A percentile compares a stretch with the other conserved stretches of the same genome.
phyloP scores from a whole-genome alignment of 805 yeast genomes.

The Geotrichum ghanense region DNA sequence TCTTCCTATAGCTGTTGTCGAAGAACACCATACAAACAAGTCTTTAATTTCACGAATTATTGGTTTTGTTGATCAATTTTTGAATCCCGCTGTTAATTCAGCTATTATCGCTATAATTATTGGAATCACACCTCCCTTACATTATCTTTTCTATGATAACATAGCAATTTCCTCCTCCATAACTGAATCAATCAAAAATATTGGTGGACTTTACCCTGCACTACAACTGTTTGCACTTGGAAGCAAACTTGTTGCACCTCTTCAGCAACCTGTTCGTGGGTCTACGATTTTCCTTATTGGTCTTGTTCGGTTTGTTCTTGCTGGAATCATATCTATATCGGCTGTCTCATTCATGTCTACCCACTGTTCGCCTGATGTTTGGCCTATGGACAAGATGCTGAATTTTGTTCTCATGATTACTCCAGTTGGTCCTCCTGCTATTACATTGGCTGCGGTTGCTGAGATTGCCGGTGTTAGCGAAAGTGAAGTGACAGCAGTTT shows the following conservation, averaged over 20 bases:
- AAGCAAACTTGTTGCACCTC: slow-evolving; percentile 10
- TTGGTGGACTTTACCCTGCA: slow-evolving; percentile 16
- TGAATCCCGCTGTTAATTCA: slow-evolving; percentile 14
- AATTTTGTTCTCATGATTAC: slow-evolving; percentile 14
- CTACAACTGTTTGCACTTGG: slow-evolving; percentile 15
- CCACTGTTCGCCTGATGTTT: slow-evolving; percentile 6
- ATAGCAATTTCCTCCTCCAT: slow-evolving; percentile 9
- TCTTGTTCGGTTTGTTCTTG: slow-evolving; percentile 8
- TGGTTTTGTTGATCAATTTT: slow-evolving; percentile 2
- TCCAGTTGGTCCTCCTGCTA: slow-evolving; percentile 16
- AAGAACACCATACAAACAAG: neutral
- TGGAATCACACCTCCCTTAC: slow-evolving; percentile 14
- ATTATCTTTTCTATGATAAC: slow-evolving; percentile 11
- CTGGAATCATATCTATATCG: slow-evolving; percentile 9
- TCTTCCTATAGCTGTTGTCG: neutral
- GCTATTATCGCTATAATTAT: slow-evolving; percentile 13
- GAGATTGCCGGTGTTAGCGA: slow-evolving; percentile 13
- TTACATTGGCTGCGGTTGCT: slow-evolving; percentile 16
- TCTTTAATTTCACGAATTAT: neutral
- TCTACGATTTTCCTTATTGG: slow-evolving; percentile 7
- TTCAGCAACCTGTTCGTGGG: slow-evolving; percentile 8
- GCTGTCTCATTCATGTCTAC: slow-evolving; percentile 10
- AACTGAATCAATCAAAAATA: slow-evolving; percentile 10
- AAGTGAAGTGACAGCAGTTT: slow-evolving; percentile 11
- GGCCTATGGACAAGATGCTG: slow-evolving; percentile 12